Conservation (phyloP, 2,329 filamentous ascomycete species). For the Aspergillus quadricinctus region DNA sequence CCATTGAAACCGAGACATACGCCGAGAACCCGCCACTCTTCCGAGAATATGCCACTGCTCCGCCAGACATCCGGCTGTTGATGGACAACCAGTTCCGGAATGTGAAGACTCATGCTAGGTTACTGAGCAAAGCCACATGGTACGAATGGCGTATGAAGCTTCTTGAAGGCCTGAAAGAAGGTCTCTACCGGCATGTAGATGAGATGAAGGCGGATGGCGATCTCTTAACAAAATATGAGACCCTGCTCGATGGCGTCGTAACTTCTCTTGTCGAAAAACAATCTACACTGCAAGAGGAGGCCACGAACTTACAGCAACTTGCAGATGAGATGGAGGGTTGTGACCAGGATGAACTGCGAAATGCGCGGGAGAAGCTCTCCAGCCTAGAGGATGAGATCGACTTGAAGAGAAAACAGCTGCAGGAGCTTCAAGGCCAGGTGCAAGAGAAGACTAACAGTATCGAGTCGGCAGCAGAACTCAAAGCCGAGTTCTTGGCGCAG, state of each 20-base stretch:
- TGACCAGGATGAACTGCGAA: constrained; percentile 72
- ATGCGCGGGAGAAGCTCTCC: constrained; percentile 65
- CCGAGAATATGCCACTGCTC: constrained; percentile 81
- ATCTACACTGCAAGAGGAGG: constrained; percentile 59
- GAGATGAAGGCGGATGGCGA: constrained; percentile 73
- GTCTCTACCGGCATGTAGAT: constrained; percentile 68
- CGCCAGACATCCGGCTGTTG: constrained; percentile 73
- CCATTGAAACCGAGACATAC: constrained; percentile 83
- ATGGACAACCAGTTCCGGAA: constrained; percentile 99
- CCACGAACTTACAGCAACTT: constrained; percentile 64
- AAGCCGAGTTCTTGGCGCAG: constrained; percentile 64
- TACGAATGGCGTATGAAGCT: constrained; percentile 96
- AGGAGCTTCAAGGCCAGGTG: constrained; percentile 62
- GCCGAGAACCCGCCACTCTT: constrained; percentile 90
- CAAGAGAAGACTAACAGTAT: constrained; percentile 63
- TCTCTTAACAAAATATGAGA: constrained; percentile 62
- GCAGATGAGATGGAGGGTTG: constrained; percentile 60
- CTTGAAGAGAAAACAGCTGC: constrained; percentile 63
- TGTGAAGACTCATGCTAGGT: constrained; percentile 84
- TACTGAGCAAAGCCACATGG: constrained; percentile 94
- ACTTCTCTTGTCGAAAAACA: constrained; percentile 61
- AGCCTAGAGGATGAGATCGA: constrained; percentile 64
- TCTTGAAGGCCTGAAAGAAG: constrained; percentile 74
- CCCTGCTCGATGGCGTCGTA: constrained; percentile 62
- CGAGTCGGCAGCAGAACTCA: constrained; percentile 60